Percentiles rank a stretch among this genome's conserved stretches.
These are phyloP conservation scores for Solanum pennellii DNA, from an alignment of 257 asterid genomes.

Conservation along the genomic window DNA sequence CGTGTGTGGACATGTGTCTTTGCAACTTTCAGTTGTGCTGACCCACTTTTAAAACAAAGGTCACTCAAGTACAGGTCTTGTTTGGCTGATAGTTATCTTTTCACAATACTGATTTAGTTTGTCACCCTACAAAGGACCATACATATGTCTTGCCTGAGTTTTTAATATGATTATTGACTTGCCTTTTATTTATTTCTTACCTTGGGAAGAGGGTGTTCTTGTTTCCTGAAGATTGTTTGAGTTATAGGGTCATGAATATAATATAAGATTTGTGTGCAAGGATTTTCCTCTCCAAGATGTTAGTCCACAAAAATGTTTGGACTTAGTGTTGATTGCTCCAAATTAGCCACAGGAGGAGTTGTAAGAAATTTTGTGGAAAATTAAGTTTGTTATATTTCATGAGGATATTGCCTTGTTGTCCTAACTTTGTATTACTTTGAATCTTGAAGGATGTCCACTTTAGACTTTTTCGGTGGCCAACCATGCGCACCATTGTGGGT, in stretches of 20 bases:
- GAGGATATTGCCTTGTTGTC: slow-evolving; percentile 1
- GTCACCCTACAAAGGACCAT: not conserved
- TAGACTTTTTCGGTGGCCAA: slow-evolving; percentile 91
- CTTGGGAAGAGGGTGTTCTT: not conserved
- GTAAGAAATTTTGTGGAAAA: slow-evolving; percentile 35
- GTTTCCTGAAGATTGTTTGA: slow-evolving; percentile 51
- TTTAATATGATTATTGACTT: not conserved
- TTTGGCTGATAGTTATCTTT: not conserved
- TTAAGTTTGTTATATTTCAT: not conserved
- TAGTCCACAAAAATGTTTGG: slow-evolving; percentile 71
- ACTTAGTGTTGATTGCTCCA: slow-evolving; percentile 83
- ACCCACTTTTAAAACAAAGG: not conserved
- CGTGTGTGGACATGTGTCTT: not conserved
- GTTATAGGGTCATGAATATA: slow-evolving; percentile 45
- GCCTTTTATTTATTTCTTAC: not conserved
- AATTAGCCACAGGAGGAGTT: slow-evolving; percentile 84
- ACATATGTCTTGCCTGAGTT: not conserved
- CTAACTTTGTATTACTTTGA: not conserved
- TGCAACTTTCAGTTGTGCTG: not conserved
- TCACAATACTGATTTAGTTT: not conserved
- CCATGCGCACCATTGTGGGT: slow-evolving; percentile 46
- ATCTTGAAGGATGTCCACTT: slow-evolving; percentile 75
- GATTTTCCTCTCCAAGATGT: slow-evolving; percentile 60
- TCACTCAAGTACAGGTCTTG: not conserved
- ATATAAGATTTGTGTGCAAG: slow-evolving; percentile 34